Conservation (phyloP, 2,329 filamentous ascomycete genomes). For the Truncatella angustata region DNA sequence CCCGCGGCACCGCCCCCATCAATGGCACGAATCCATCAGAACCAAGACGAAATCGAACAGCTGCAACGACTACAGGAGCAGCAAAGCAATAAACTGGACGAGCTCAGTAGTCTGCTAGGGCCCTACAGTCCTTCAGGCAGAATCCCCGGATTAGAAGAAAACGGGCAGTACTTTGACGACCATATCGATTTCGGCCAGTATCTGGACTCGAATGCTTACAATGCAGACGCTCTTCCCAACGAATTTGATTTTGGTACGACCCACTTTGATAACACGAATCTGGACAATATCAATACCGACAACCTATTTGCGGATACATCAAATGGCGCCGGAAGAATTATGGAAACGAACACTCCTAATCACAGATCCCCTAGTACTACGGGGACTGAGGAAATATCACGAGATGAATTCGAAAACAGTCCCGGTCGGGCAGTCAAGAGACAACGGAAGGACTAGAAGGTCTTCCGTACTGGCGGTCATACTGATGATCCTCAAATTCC, state of each 20-base stretch:
- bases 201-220: conserved; percentile 36
- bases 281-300: conserved; percentile 20
- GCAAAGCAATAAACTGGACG: conserved; percentile 74
- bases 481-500: no score
- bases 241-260: conserved; percentile 44
- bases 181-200: conserved; percentile 52
- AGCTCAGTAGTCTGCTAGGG: conserved; percentile 70
- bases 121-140: conserved; percentile 78
- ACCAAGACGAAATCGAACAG: conserved; percentile 73
- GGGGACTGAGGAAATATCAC: conserved; percentile 49
- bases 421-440: conserved; percentile 29
- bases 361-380: conserved; percentile 44
- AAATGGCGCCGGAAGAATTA: conserved; percentile 16
- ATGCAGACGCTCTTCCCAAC: conserved; percentile 18
- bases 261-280: conserved; percentile 18
- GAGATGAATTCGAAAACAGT: conserved; percentile 38
- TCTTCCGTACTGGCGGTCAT: no score
- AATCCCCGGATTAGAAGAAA: conserved; percentile 66
- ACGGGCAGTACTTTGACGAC: conserved; percentile 36
- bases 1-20: conserved; percentile 44
- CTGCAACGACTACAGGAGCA: conserved; percentile 76
- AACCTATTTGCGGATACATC: conserved; percentile 11
- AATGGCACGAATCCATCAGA: conserved; percentile 64
- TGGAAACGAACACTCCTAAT: conserved; percentile 29
- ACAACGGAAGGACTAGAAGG: conserved; percentile 26